Percentiles rank a stretch among this genome's conserved stretches.
Conservation (phyloP, 2,329 filamentous ascomycete genomes). For the Cryphonectria naterciae region DNA sequence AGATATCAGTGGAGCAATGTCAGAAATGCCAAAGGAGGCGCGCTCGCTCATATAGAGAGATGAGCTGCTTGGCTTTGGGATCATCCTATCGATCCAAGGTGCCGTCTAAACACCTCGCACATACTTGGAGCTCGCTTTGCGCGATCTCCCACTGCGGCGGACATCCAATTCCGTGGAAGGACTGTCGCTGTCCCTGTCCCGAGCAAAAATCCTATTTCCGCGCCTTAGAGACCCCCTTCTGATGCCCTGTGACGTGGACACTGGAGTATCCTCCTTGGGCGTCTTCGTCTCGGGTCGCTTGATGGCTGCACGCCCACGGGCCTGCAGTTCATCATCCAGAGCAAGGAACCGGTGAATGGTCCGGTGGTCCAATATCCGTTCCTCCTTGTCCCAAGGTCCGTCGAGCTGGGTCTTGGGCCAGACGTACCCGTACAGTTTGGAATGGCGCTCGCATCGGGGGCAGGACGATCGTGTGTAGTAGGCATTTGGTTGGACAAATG, state of each 20-base stretch:
- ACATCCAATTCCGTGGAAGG: conserved; percentile 7
- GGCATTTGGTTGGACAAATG: conserved; percentile 87
- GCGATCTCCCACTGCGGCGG: conserved; percentile 22
- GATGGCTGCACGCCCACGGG: conserved; percentile 45
- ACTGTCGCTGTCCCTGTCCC: background rate
- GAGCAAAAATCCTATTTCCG: background rate
- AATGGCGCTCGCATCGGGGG: conserved; percentile 91
- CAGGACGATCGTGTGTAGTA: conserved; percentile 87
- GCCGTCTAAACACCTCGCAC: background rate
- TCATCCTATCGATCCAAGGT: background rate
- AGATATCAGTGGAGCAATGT: background rate
- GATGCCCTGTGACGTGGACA: conserved; percentile 7
- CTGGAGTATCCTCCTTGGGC: conserved; percentile 14
- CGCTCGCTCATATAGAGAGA: background rate
- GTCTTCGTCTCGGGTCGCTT: conserved; percentile 19
- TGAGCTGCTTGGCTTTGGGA: background rate
- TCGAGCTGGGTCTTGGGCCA: conserved; percentile 95
- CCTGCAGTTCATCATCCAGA: conserved; percentile 66
- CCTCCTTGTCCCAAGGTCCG: conserved; percentile 72
- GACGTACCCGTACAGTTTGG: conserved; percentile 89
- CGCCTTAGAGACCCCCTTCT: conserved; percentile 2
- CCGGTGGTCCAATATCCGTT: conserved; percentile 81
- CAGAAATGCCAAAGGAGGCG: background rate
- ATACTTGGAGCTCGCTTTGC: conserved; percentile 24
- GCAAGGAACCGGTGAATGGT: conserved; percentile 82